A percentile compares a stretch with the other conserved stretches of the same genome.
Conservation (phyloP, 345 rosid genomes). For the Lumnitzera racemosa region DNA sequence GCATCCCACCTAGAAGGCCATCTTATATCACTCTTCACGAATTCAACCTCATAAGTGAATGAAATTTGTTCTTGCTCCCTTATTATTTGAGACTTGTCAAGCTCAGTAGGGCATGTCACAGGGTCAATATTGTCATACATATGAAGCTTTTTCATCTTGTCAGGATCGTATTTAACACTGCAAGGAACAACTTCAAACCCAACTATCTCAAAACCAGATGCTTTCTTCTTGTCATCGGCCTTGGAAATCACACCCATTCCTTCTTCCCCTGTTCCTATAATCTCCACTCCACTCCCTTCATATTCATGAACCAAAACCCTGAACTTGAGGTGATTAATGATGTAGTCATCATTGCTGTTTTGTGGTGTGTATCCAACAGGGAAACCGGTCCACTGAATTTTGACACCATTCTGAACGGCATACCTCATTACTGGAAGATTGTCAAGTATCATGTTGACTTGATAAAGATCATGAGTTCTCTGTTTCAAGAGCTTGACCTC, state of each 20-base stretch:
- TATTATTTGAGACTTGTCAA: conserved; percentile 35
- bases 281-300: conserved; percentile 43
- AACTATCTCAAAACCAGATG: conserved; percentile 35
- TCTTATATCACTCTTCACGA: conserved; percentile 33
- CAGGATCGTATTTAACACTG: conserved; percentile 28
- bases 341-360: conserved; percentile 35
- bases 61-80: conserved; percentile 35
- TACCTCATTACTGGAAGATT: conserved; percentile 47
- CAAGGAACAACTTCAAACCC: conserved; percentile 42
- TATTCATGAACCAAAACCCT: conserved; percentile 39
- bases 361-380: conserved; percentile 37
- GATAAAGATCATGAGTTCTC: conserved; percentile 46
- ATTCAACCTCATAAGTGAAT: conserved; percentile 40
- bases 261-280: conserved; percentile 49
- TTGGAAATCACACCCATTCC: conserved; percentile 42
- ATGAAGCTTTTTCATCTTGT: conserved; percentile 24
- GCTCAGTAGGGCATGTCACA: conserved; percentile 26
- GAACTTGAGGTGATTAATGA: conserved; percentile 43
- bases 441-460: conserved; percentile 48
- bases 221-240: conserved; percentile 35
- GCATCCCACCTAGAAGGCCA: conserved; percentile 56
- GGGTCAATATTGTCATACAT: conserved; percentile 17
- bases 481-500: conserved; percentile 49
- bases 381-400: conserved; percentile 46
- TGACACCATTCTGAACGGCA: conserved; percentile 29